Evolutionary conservation across 192 early-diverging fungal genomes (phyloP).

Genomic region (Coemansia sp.): DNA sequence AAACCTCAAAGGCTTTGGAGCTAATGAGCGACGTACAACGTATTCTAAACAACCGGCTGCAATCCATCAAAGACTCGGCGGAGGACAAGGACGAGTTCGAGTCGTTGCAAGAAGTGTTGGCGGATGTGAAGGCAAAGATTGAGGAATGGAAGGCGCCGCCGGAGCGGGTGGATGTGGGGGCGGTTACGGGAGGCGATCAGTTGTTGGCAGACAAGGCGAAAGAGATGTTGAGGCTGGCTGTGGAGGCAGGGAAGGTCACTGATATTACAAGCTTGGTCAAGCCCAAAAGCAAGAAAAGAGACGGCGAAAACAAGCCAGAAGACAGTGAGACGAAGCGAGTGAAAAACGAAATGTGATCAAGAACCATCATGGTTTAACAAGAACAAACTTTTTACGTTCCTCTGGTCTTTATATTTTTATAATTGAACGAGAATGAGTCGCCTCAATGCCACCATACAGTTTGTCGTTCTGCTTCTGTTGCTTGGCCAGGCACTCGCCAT

Average conservation of each 20-base stretch:
- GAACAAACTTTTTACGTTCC: not conserved
- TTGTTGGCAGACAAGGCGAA: slow-evolving; percentile 45
- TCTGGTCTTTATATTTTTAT: not conserved
- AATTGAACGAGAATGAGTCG: not conserved
- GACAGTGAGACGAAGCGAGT: slow-evolving; percentile 32
- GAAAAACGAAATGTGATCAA: slow-evolving; percentile 1
- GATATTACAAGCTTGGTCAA: slow-evolving; percentile 40
- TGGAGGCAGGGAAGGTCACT: slow-evolving; percentile 47
- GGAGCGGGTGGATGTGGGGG: slow-evolving; percentile 21
- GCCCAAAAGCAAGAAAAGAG: slow-evolving; percentile 19
- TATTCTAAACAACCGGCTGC: slow-evolving; percentile 34
- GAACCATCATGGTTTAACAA: no score
- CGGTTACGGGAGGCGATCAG: slow-evolving; percentile 23
- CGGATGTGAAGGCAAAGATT: slow-evolving; percentile 42
- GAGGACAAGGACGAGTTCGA: slow-evolving; percentile 23
- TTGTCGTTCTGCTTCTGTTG: not conserved
- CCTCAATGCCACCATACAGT: not conserved
- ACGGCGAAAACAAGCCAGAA: slow-evolving; percentile 16
- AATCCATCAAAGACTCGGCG: slow-evolving; percentile 5
- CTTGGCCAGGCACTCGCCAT: slow-evolving; percentile 9
- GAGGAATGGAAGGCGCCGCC: slow-evolving; percentile 49
- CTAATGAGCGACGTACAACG: slow-evolving; percentile 48
- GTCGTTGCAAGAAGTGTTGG: slow-evolving; percentile 39
- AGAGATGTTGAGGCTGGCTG: slow-evolving; percentile 37
- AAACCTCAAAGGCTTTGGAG: no score